Evolutionary conservation across 805 yeast species (phyloP).

Genomic region (Starmerella apis): DNA sequence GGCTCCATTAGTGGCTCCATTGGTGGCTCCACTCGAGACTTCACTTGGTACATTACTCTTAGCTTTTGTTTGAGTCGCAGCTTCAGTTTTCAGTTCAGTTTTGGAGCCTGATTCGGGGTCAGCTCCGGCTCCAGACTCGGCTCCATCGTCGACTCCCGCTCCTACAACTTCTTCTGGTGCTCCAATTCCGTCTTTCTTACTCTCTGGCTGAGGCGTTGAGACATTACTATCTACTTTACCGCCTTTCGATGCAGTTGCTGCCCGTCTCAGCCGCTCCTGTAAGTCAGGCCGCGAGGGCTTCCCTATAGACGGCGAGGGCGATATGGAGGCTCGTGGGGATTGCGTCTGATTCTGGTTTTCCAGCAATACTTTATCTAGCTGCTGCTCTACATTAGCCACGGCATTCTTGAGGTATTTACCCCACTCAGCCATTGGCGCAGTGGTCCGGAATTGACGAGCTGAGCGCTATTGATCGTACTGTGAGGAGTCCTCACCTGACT

Average conservation of each 20-base stretch:
- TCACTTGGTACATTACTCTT: too few relatives aligned
- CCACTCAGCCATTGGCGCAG: conserved; percentile 25
- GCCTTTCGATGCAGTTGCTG: conserved; percentile 40
- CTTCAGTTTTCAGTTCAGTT: too few relatives aligned
- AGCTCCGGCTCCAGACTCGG: too few relatives aligned
- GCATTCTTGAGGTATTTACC: conserved; percentile 33
- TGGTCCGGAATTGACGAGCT: neutral
- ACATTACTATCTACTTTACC: neutral
- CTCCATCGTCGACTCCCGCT: too few relatives aligned
- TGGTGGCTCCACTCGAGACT: too few relatives aligned
- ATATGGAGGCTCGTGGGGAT: neutral
- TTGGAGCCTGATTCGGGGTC: too few relatives aligned
- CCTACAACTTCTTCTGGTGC: too few relatives aligned
- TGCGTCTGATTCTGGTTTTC: conserved; percentile 18
- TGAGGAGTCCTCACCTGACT: too few relatives aligned
- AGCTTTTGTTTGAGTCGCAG: too few relatives aligned
- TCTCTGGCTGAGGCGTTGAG: neutral
- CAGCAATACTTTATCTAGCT: conserved; percentile 34
- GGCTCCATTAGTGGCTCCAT: too few relatives aligned
- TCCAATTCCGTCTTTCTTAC: neutral
- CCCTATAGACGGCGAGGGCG: neutral
- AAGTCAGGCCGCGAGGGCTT: conserved; percentile 45
- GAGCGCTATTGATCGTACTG: neutral
- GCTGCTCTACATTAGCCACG: conserved; percentile 36
- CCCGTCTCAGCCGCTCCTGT: conserved; percentile 76